Conservation (phyloP, 2,329 filamentous ascomycete species). For the Trichoderma endophyticum region DNA sequence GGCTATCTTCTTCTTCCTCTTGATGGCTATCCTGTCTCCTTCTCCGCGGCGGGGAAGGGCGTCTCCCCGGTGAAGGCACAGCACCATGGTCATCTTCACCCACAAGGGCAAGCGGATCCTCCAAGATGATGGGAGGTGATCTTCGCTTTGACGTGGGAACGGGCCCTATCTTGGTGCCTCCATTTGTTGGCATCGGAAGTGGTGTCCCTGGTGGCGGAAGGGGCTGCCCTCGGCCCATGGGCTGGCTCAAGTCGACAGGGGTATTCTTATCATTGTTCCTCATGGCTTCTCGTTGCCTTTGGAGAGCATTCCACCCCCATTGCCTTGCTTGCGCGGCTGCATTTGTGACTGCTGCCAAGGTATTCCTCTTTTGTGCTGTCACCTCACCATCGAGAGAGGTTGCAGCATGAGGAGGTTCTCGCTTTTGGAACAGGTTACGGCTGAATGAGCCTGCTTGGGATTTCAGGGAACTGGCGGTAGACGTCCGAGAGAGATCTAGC, state of each 20-base stretch:
- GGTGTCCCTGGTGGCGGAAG: constrained; percentile 78
- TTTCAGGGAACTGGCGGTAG: constrained; percentile 38
- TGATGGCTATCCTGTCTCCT: constrained; percentile 37
- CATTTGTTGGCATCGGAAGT: constrained; percentile 63
- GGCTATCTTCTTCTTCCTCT: constrained; percentile 37
- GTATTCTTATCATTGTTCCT: constrained; percentile 32
- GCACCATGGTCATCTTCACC: constrained; percentile 31
- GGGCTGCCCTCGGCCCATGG: constrained; percentile 79
- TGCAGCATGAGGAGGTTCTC: constrained; percentile 39
- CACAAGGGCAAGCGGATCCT: constrained; percentile 23
- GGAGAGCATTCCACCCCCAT: constrained; percentile 58
- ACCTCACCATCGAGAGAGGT: constrained; percentile 34
- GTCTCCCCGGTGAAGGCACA: constrained; percentile 28
- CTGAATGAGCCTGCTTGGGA: constrained; percentile 40
- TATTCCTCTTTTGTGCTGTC: constrained; percentile 43
- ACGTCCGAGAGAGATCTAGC: constrained; percentile 30
- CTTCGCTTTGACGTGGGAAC: constrained; percentile 64
- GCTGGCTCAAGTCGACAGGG: constrained; percentile 54
- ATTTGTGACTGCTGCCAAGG: constrained; percentile 53
- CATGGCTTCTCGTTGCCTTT: constrained; percentile 46
- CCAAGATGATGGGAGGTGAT: constrained; percentile 41
- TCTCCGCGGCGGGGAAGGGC: constrained; percentile 48
- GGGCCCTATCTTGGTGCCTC: constrained; percentile 55
- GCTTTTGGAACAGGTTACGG: constrained; percentile 40
- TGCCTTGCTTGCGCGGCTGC: constrained; percentile 55